Base-by-base conservation (phyloP, 2,329 filamentous ascomycete genomes). In the Fusarium algeriense region DNA sequence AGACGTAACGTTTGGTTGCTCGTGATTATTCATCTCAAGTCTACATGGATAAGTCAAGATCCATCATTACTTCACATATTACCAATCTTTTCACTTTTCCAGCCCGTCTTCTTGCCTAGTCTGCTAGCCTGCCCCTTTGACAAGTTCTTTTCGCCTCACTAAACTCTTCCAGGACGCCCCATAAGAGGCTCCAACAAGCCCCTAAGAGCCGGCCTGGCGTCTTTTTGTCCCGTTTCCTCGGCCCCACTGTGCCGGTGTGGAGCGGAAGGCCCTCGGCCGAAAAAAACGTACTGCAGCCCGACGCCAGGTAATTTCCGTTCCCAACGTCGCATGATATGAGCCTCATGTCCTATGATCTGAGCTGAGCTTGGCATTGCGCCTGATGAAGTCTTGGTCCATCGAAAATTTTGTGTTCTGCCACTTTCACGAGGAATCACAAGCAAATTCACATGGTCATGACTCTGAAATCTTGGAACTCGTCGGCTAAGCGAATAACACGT, bases 171-270 rank as follows among this genome's bases (percentile, higher is more conserved):
- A 34, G 53, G 49, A 49, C 49, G 40, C 44, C 45, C 40, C 20
- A 38, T 49, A 54, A 46, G 64, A 71, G 54, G 63, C 49, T 67
- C 58, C 28, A 37, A 55, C 28, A 30, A 50, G 30, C 7, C 28
- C 23, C 46, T n/a, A 49, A n/a, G 20, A 14, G 19, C 40, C 64
- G 55, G 37, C 67, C 62, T 53, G 40, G 61, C 40, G n/a, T 34
- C 44, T 38, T 41, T 45, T 23, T 12, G 45, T 37, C 30, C 45
- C 43, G 44, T 59, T 45, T 19, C 59, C 23, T 35, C 38, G 68
- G 69, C 59, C 64, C 69, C 69, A 72, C 34, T 19, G 23, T 8
- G 19, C 50, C 60, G 69, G 43, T 40, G 49, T 69, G 55, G 64
- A 41, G 32, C 52, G 28, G 35, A 50, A 53, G 55, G 52, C 43